These are phyloP conservation scores for Fistulifera pelliculosa DNA, from an alignment of 108 stramenopile genomes.

Conservation along the genomic window DNA sequence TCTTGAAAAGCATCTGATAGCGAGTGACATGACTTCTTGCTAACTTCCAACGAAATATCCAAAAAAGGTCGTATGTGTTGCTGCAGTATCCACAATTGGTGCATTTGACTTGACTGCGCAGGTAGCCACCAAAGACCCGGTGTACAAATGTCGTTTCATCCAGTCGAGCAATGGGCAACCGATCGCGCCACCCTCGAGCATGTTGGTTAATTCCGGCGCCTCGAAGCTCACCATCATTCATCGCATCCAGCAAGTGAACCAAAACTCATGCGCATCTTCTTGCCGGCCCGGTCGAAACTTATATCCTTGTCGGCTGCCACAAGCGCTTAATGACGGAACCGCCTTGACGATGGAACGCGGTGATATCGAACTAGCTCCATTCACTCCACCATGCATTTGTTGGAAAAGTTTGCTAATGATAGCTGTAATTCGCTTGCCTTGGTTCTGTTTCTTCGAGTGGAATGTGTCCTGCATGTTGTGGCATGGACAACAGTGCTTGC, in stretches of 20 bases:
- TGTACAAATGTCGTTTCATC: constrained; percentile 90
- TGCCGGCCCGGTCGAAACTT: constrained; percentile 89
- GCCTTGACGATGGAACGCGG: constrained; percentile 64
- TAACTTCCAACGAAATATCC: constrained; percentile 88
- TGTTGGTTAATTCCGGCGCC: constrained; percentile 70
- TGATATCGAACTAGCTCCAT: constrained; percentile 25
- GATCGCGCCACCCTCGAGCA: constrained; percentile 71
- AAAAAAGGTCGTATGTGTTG: constrained; percentile 94
- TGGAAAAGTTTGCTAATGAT: constrained; percentile 39
- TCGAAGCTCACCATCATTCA: constrained; percentile 79
- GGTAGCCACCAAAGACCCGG: constrained; percentile 90
- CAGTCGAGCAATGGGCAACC: constrained; percentile 59
- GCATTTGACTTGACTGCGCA: constrained; percentile 82
- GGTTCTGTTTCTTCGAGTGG: constrained; percentile 5
- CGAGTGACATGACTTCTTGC: constrained; percentile 53
- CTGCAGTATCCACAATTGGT: constrained; percentile 70
- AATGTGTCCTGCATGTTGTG: constrained; percentile 7
- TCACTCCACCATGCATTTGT: constrained; percentile 32
- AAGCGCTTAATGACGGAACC: constrained; percentile 43
- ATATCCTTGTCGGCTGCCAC: constrained; percentile 45
- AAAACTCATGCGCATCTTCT: constrained; percentile 98
- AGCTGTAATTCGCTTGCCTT: constrained; percentile 54
- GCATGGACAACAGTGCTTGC: constrained; percentile 53
- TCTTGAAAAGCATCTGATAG: constrained; percentile 63
- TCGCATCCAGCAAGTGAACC: constrained; percentile 85